These are phyloP conservation scores for Monilinia polystroma DNA, from an alignment of 2,329 filamentous ascomycete species.

Conservation along the genomic window DNA sequence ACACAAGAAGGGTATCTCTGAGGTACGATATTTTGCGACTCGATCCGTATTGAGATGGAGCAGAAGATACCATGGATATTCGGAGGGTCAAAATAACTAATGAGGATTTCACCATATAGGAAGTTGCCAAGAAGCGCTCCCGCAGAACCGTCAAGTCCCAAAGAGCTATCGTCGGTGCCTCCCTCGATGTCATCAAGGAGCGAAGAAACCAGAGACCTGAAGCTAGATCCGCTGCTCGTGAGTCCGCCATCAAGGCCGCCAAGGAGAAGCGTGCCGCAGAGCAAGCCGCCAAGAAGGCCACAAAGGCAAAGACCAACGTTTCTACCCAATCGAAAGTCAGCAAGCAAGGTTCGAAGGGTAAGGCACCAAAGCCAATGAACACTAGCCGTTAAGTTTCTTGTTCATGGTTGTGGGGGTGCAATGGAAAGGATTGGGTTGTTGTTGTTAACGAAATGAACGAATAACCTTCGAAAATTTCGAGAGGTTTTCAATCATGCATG, in stretches of 20 bases:
- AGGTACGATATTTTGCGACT: conserved; percentile 64
- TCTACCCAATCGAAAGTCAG: conserved; percentile 66
- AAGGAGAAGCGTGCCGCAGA: conserved; percentile 96
- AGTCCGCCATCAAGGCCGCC: conserved; percentile 88
- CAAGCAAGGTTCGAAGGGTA: conserved; percentile 97
- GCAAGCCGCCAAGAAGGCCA: conserved; percentile 93
- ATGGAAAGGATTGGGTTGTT: conserved; percentile 30
- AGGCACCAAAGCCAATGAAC: conserved; percentile 78
- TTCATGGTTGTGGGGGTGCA: conserved; percentile 17
- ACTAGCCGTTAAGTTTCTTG: conserved; percentile 70
- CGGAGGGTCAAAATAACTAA: conserved; percentile 12
- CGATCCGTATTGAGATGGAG: not conserved
- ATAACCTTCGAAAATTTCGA: conserved; percentile 10
- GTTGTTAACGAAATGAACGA: conserved; percentile 28
- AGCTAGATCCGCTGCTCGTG: conserved; percentile 87
- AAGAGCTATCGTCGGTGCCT: conserved; percentile 98
- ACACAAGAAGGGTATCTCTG: conserved; percentile 99
- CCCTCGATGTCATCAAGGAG: conserved; percentile 99
- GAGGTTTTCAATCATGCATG: conserved; percentile 35
- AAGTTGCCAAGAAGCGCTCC: conserved; percentile 99
- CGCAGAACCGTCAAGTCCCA: conserved; percentile 98
- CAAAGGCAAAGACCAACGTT: conserved; percentile 94
- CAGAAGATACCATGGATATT: conserved; percentile 18
- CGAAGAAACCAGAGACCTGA: conserved; percentile 92
- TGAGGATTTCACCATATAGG: conserved; percentile 55